Conservation (phyloP, 1,284 basidiomycete genomes). For the Takashimella tepidaria region DNA sequence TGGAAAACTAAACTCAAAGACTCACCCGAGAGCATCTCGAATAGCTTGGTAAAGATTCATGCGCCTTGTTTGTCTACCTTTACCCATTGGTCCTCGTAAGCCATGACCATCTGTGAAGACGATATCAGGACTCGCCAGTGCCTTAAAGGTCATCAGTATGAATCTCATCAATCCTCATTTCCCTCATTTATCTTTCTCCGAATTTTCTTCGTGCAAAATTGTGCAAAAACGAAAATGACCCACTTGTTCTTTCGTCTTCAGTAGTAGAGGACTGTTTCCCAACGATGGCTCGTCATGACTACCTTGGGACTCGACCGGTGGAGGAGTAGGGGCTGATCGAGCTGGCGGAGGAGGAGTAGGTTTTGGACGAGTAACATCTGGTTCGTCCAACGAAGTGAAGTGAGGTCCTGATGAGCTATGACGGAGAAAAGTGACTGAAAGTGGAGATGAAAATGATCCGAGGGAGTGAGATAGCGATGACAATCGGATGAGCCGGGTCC, state of each 20-base stretch:
- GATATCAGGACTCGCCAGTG: constrained; percentile 67
- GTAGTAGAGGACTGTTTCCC: constrained; percentile 27
- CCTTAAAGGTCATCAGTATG: constrained; percentile 27
- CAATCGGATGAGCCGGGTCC: too few relatives aligned
- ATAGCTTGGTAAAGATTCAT: constrained; percentile 88
- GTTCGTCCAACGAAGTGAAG: not conserved
- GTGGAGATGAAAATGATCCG: too few relatives aligned
- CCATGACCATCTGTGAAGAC: constrained; percentile 62
- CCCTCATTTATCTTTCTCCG: too few relatives aligned
- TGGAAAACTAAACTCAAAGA: constrained; percentile 7
- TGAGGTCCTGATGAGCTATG: not conserved
- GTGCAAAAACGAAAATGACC: constrained; percentile 3
- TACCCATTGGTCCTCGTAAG: constrained; percentile 53
- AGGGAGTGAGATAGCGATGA: too few relatives aligned
- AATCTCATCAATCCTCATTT: too few relatives aligned
- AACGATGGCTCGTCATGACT: constrained; percentile 30
- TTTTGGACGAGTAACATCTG: not conserved
- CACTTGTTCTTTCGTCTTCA: constrained; percentile 27
- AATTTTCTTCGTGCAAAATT: not conserved
- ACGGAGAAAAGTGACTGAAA: too few relatives aligned
- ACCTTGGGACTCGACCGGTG: not conserved
- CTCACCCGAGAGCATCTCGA: constrained; percentile 76
- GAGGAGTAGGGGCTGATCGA: not conserved
- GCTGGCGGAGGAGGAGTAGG: constrained; percentile 7
- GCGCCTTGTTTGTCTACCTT: constrained; percentile 74